Base-by-base conservation (phyloP, 2,329 filamentous ascomycete species). In the Trichoderma koningii region DNA sequence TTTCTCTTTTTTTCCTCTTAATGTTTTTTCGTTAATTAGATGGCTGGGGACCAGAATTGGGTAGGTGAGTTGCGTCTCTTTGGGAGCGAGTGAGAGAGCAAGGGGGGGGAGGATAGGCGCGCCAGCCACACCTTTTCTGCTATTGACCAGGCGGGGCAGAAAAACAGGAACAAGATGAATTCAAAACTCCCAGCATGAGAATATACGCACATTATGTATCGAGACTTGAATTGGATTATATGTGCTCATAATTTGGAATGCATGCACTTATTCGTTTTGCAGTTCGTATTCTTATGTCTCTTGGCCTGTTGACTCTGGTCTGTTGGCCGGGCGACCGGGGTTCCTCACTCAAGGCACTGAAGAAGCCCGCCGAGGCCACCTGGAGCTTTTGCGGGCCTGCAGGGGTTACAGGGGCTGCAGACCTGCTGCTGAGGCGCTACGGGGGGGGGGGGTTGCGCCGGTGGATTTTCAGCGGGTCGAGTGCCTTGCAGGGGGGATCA, bases 91-190 rank as follows among this genome's bases (percentile, higher is more conserved):
- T 23, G 21, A 23, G 21, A 23, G 21, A 23, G 21, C 21, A 23
- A 23, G 28, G 28, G 28, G 28, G 28, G 3, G 28, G 28, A 28
- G 7, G 28, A 28, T 6, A 28, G 28, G 28, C 7, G 28, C 28
- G 5, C 73, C 72, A 75, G 72, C 73, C 73, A 73, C 73, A 23
- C 60, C 64, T 61, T 68, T 73, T 73, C 70, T 64, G 55, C 28
- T 28, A 28, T 28, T 23, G 21, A 23, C 21, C 21, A 3, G 21
- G 21, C n/a, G 21, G 21, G 21, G 21, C 21, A 23, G 21, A 23
- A 23, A 2, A 23, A 23, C 21, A 23, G 21, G 21, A 3, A 23
- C 21, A 23, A 3, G 21, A 23, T 23, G 21, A 23, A 23, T 23
- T 23, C 21, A 23, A 3, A 23, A 23, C 21, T 2, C 21, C 21